These are phyloP conservation scores for Pestalotiopsis sp. DNA, from an alignment of 2,329 filamentous ascomycete genomes.

Conservation along the genomic window DNA sequence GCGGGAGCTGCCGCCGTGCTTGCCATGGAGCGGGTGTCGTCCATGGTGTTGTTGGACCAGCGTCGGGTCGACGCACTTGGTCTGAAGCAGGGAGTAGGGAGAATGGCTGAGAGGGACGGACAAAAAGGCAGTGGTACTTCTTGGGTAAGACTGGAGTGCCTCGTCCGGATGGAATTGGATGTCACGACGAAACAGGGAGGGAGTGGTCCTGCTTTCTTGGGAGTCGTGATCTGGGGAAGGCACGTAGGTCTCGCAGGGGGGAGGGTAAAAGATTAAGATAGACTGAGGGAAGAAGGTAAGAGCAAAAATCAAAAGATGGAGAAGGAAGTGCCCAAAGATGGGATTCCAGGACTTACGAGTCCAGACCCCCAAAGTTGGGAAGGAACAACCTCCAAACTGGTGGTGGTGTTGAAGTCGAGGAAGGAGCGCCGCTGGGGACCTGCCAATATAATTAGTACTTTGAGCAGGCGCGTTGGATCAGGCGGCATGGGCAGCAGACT, in stretches of 20 bases:
- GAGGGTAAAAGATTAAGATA: not conserved
- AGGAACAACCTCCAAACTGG: not conserved
- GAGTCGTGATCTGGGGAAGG: not conserved
- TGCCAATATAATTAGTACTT: not conserved
- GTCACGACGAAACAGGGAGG: not conserved
- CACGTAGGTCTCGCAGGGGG: not conserved
- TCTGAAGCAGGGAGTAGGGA: not conserved
- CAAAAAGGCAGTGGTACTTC: not conserved
- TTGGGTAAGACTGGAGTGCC: not conserved
- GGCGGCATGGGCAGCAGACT: not conserved
- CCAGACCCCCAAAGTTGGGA: not conserved
- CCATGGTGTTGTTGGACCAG: not conserved
- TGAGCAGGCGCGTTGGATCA: not conserved
- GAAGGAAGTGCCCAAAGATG: no score
- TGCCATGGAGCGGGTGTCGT: not conserved
- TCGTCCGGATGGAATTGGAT: not conserved
- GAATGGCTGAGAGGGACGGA: not conserved
- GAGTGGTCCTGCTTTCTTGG: not conserved
- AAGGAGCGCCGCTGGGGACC: not conserved
- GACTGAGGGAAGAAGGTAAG: not conserved
- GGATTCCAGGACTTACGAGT: not conserved
- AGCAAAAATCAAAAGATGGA: not conserved
- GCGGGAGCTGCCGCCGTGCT: not conserved
- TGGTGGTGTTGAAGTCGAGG: not conserved
- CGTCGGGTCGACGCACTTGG: not conserved